These are phyloP conservation scores for Dipodascus albidus DNA, from an alignment of 805 yeast species.

Conservation along the genomic window DNA sequence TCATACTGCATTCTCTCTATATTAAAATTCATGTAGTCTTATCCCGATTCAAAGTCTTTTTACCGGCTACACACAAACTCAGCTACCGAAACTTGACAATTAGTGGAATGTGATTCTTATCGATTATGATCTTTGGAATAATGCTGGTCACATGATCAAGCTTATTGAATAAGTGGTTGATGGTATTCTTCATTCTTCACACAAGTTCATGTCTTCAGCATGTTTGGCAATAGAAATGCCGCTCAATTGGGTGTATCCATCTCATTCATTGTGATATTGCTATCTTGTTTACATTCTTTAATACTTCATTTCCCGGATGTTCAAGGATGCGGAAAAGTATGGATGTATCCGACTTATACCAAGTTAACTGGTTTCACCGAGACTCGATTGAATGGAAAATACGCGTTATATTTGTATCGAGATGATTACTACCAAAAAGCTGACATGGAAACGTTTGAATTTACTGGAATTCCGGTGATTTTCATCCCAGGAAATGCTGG, in stretches of 20 bases:
- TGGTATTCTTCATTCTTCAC: not conserved
- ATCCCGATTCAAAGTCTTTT: too few species aligned
- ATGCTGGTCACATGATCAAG: too few species aligned
- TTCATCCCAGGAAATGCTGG: constrained; percentile 99
- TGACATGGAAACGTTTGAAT: constrained; percentile 23
- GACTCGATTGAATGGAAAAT: constrained; percentile 65
- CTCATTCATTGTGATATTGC: not conserved
- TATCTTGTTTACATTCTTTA: not conserved
- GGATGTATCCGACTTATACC: constrained; percentile 16
- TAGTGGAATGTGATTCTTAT: too few species aligned
- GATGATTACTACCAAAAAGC: constrained; percentile 45
- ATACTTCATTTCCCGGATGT: constrained; percentile 3
- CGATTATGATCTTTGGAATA: too few species aligned
- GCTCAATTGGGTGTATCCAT: not conserved
- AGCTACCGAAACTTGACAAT: too few species aligned
- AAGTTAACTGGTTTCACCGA: constrained; percentile 19
- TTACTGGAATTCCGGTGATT: constrained; percentile 75
- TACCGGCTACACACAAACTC: too few species aligned
- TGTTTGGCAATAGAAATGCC: not conserved
- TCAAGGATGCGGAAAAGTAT: constrained; percentile 12
- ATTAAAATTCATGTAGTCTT: too few species aligned
- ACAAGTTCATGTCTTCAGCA: not conserved
- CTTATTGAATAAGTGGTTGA: too few species aligned
- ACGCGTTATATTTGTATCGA: constrained; percentile 73
- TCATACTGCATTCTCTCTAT: too few species aligned